Conservation (phyloP, 1,139 yeast genomes). For the Hyphopichia buzzinii region DNA sequence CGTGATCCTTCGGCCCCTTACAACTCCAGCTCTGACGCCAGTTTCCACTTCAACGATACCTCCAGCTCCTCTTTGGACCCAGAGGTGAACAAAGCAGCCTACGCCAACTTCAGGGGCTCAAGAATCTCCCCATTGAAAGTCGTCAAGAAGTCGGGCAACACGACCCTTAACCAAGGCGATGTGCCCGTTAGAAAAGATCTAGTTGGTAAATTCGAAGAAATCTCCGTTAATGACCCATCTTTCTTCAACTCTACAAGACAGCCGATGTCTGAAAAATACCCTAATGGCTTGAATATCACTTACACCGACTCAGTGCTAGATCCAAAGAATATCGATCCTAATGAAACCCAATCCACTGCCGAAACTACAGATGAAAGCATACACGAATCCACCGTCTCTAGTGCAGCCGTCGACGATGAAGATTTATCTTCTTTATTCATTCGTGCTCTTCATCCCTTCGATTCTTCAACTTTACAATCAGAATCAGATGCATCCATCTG, state of each 20-base stretch:
- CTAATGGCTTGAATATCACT: constrained; percentile 19
- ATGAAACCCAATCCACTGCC: neutral
- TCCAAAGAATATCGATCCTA: constrained; percentile 12
- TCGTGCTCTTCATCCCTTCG: constrained; percentile 76
- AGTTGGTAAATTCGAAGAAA: constrained; percentile 16
- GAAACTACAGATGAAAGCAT: constrained; percentile 5
- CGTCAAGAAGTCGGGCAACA: constrained; percentile 9
- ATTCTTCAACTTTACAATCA: constrained; percentile 62
- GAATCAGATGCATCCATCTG: constrained; percentile 75
- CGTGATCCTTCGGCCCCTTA: neutral
- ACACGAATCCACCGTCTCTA: constrained; percentile 8
- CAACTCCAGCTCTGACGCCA: constrained; percentile 5
- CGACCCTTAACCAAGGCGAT: constrained; percentile 12
- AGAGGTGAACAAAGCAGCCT: constrained; percentile 6
- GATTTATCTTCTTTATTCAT: constrained; percentile 49
- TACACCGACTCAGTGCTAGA: constrained; percentile 17
- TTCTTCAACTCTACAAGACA: constrained; percentile 12
- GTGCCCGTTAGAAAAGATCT: constrained; percentile 35
- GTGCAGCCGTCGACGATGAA: constrained; percentile 23
- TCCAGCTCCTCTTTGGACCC: constrained; percentile 2
- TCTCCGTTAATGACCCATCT: constrained; percentile 8
- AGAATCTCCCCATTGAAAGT: constrained; percentile 20
- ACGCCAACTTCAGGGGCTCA: constrained; percentile 18
- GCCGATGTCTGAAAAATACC: constrained; percentile 8
- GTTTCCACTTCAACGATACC: constrained; percentile 10